A percentile compares a stretch with the other conserved stretches of the same genome.
Evolutionary conservation across 768 basidiomycete species (phyloP).

Genomic region (Psilocybe subaeruginosa): DNA sequence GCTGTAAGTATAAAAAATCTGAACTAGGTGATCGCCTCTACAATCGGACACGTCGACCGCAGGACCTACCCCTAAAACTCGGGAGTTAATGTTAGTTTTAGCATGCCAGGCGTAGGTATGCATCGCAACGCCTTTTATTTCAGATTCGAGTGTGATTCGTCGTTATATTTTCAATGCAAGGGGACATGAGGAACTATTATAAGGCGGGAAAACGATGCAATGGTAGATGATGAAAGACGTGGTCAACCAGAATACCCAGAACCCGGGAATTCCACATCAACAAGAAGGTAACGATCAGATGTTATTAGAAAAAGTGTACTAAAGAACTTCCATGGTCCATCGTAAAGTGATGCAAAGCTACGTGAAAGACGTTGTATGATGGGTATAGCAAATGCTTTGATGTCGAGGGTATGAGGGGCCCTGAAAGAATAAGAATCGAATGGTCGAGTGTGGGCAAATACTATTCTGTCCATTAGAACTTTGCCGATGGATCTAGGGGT

Average conservation of each 20-base stretch:
- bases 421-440: constrained; percentile 21
- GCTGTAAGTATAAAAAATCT: no score
- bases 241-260: constrained; percentile 13
- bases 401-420: constrained; percentile 25
- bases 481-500: constrained; percentile 62
- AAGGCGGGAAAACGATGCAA: constrained; percentile 16
- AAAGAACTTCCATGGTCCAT: constrained; percentile 36
- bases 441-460: constrained; percentile 19
- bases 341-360: constrained; percentile 30
- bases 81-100: no score
- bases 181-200: constrained; percentile 13
- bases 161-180: constrained; percentile 17
- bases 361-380: constrained; percentile 32
- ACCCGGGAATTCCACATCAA: constrained; percentile 20
- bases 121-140: neutral
- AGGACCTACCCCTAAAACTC: no score
- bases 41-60: no score
- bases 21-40: no score
- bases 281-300: constrained; percentile 18
- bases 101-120: no score
- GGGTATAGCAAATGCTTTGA: constrained; percentile 44
- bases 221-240: constrained; percentile 18
- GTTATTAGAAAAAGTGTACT: constrained; percentile 37
- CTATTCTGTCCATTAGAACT: constrained; percentile 39
- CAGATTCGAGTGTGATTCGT: neutral